Evolutionary conservation across 441 rosid species (phyloP).

Genomic region (Mallotus repandus): DNA sequence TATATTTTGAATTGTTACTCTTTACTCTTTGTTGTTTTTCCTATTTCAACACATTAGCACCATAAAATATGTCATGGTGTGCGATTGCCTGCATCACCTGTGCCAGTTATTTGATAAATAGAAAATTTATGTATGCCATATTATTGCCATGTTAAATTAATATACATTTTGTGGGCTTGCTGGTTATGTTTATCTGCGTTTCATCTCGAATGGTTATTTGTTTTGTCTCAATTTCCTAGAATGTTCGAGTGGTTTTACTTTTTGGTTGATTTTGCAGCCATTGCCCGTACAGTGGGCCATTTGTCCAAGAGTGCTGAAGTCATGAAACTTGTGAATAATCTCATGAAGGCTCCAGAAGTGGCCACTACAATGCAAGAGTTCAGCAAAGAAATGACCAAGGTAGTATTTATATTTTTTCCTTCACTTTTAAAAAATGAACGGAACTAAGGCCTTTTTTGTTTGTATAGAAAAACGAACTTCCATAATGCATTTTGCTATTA

Average conservation of each 20-base stretch:
- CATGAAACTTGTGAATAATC: conserved; percentile 92
- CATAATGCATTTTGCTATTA: too few species aligned
- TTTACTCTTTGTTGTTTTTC: not conserved
- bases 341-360: conserved; percentile 92
- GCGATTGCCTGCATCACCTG: not conserved
- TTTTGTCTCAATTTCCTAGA: not conserved
- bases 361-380: conserved; percentile 92
- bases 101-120: not conserved
- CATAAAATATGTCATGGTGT: not conserved
- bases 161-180: not conserved
- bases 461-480: not conserved
- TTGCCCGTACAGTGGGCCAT: conserved; percentile 91
- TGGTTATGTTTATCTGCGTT: not conserved
- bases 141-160: not conserved
- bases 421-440: not conserved
- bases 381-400: conserved; percentile 96
- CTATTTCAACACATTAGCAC: not conserved
- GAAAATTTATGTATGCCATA: not conserved
- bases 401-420: conserved; percentile 10
- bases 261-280: conserved; percentile 51
- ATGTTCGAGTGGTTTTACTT: not conserved
- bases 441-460: not conserved
- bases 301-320: conserved; percentile 90
- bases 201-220: not conserved
- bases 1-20: not conserved